Percentiles rank a stretch among this genome's conserved stretches.
Evolutionary conservation across 495 filamentous ascomycete genomes (phyloP).

Genomic region (Margaritispora aquatica): DNA sequence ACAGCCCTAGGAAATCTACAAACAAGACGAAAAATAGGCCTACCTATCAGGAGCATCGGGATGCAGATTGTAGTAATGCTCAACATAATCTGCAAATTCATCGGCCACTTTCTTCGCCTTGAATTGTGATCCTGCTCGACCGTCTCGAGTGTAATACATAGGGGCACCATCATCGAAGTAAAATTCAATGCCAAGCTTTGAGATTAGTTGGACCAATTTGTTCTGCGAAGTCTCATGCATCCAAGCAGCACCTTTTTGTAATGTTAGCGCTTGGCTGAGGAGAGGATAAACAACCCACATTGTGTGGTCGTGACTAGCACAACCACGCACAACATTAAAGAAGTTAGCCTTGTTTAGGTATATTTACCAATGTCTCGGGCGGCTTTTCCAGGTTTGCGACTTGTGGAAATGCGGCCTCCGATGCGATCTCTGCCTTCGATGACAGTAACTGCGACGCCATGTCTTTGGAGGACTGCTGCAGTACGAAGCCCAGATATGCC

Average conservation of each 20-base stretch:
- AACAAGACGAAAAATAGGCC: too few relatives aligned
- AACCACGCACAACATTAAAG: constrained; percentile 20
- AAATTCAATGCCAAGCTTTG: constrained; percentile 16
- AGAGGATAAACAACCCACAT: constrained; percentile 22
- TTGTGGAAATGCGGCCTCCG: constrained; percentile 12
- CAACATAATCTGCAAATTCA: constrained; percentile 15
- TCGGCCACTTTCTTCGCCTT: constrained; percentile 21
- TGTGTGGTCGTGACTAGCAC: constrained; percentile 12
- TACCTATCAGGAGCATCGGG: constrained; percentile 13
- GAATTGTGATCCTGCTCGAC: constrained; percentile 15
- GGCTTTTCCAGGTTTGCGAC: constrained; percentile 11
- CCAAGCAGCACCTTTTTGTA: constrained; percentile 15
- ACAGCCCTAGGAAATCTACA: too few relatives aligned
- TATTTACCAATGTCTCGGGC: constrained; percentile 21
- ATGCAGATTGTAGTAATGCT: constrained; percentile 10
- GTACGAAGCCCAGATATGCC: constrained; percentile 16
- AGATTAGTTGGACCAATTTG: constrained; percentile 17
- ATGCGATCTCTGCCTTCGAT: constrained; percentile 15
- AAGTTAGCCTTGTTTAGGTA: constrained; percentile 16
- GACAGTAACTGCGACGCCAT: constrained; percentile 13
- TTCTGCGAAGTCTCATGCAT: constrained; percentile 19
- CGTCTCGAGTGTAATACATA: constrained; percentile 17
- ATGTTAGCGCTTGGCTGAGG: constrained; percentile 10
- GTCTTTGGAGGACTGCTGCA: constrained; percentile 13
- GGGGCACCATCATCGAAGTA: constrained; percentile 17